Base-by-base conservation (phyloP, 139 green algal genomes). In the Bryopsis sp. region DNA sequence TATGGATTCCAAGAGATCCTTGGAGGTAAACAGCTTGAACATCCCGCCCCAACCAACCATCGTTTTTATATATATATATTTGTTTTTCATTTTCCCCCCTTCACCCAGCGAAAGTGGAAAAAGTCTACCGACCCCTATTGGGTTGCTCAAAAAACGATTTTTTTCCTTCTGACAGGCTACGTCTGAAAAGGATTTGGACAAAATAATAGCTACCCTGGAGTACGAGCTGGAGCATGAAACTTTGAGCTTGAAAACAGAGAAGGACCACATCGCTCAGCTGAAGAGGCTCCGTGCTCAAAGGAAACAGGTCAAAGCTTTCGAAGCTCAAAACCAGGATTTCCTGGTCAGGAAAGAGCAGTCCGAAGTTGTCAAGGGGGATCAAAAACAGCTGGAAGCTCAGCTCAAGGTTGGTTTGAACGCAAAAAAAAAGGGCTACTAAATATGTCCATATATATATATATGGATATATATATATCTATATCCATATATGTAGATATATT, bases 171-270 rank as follows among this genome's bases (percentile, higher is more conserved):
- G n/a, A n/a, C n/a, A n/a, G n/a, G n/a, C n/a, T 15, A 28, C 39
- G 33, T 57, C 62, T 11, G 62, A 69, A 36, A 5, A 15, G 11
- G 35, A 69, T 38, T 54, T 69, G 37, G 62, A 69, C 43, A 11
- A 69, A 8, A 11, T 31, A 7, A 69, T 69, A 32, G 31, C 31
- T 15, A 35, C 7, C 22, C 43, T 69, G 37, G 37, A 54, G 37
- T 69, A 50, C 37, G 3, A 24, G 28, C 31, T 69, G 38, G 62
- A 69, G 62, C 62, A 69, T n/a, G 62, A 54, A 35, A 69, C 62
- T 5, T 67, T 43, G 19, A 24, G 7, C 6, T 43, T 24, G 26
- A 67, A 29, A 47, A 36, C 48, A 35, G 62, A 69, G 37, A 69
- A 69, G 37, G 62, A 54, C 24, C 15, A 57, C 6, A 5, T 31